Evolutionary conservation across 2,329 filamentous ascomycete species (phyloP), one percentile per base, ranked within the genome.

Genomic region (Ophiocordyceps polyrhachis-furcata): DNA sequence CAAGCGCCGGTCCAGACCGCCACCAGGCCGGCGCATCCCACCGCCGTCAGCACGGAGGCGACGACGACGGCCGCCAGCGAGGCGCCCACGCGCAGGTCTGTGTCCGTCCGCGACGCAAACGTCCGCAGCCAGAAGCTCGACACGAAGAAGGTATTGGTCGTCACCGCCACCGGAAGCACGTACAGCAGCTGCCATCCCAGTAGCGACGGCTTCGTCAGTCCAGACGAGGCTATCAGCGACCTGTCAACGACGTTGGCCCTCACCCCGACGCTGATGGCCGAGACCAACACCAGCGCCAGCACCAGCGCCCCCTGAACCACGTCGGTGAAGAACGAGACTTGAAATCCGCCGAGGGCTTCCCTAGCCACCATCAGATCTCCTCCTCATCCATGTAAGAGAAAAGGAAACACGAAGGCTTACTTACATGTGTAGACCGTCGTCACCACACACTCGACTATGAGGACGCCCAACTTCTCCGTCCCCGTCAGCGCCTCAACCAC

Each of bases 81-180:
- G 28, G 83, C 72, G 43, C 83, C 85, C 45, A 88, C 68, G 68
- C 76, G 79, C 7, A 91, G 73, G 55, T 89, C 83, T 54, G 72
- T 79, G 67, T 91, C 83, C 0, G 81, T 84, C 58, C 74, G 80
- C 44, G 82, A 82, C 17, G 83, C 81, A 55, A 91, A 91, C 5
- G 83, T 83, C 43, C 84, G 79, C 59, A 89, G 74, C 84, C 84
- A 91, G 62, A 85, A 87, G 51, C 76, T 81, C 29, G 82, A 85
- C 40, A 91, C 68, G 66, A 91, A 91, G 68, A 91, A 88, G 66
- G 88, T 79, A 63, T 89, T 91, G 47, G 83, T 88, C 46, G 88
- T 57, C 50, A 91, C 74, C 41, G 84, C 84, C 6, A 91, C 73
- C 0, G 85, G 83, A 1, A 91, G 70, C 51, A 91, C 89, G 64